Percentiles rank a stretch among this genome's conserved stretches.
Evolutionary conservation across 345 rosid genomes (phyloP).

Genomic region (Geranium rotundifolium): DNA sequence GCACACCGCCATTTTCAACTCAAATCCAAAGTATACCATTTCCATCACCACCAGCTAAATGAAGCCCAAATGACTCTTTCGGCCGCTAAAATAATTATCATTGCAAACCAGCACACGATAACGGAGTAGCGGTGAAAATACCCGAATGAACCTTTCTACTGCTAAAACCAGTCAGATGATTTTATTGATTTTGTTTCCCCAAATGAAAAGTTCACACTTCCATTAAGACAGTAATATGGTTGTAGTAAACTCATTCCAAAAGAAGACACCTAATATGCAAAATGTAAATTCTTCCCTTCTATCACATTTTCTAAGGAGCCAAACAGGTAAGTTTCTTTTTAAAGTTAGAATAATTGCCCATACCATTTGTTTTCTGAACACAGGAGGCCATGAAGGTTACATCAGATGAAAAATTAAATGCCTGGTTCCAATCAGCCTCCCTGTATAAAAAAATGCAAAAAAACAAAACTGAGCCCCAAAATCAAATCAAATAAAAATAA

Average conservation of each 20-base stretch:
- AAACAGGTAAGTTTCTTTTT: background rate
- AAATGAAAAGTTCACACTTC: background rate
- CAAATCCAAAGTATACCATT: background rate
- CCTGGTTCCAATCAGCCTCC: constrained; percentile 73
- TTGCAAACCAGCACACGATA: background rate
- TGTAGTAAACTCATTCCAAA: too few species aligned
- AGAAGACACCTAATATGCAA: background rate
- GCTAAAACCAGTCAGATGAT: background rate
- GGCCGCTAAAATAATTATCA: too few species aligned
- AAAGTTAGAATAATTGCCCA: background rate
- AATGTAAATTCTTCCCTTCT: background rate
- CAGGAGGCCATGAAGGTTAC: constrained; percentile 61
- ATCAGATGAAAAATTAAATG: constrained; percentile 71
- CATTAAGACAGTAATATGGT: background rate
- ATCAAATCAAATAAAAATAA: background rate
- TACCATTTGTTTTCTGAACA: constrained; percentile 50
- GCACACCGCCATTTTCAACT: background rate
- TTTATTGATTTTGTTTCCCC: background rate
- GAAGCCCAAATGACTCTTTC: background rate
- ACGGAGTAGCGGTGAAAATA: background rate
- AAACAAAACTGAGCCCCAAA: background rate
- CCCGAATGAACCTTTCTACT: background rate
- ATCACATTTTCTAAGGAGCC: background rate
- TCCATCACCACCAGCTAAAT: background rate
- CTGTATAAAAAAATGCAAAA: constrained; percentile 26